Base-by-base conservation (phyloP, 164 flowering plant genomes). In the Vitis rotundifolia region DNA sequence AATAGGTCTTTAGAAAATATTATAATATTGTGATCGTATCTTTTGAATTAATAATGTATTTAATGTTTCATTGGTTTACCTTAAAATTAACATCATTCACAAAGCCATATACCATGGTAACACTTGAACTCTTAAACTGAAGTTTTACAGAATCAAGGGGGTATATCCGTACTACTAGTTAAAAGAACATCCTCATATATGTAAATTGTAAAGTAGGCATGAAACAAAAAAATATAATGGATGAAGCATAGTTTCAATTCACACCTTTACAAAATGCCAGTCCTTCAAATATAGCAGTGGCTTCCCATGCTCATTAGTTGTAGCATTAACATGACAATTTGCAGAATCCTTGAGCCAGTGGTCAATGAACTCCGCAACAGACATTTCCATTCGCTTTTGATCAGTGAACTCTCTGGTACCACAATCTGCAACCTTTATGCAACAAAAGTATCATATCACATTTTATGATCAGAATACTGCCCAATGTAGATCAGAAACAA, bases 241-340 rank as follows among this genome's bases (percentile, higher is more conserved):
- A 37, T 6, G 63, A 6, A 70, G 22, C 53, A 4, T 49, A 49
- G 64, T 49, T n/a, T 52, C 53, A 57, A 51, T 0, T 22, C 61
- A 19, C 58, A 88, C 98, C 93, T 91, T 93, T 2, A 87, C 94
- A 82, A 95, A 93, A 84, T 95, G 98, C 98, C 99, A 93, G 70
- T 93, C 99, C 79, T 93, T 95, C 82, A 95, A 77, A 84, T 95
- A 95, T 14, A 93, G 78, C 53, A 80, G 70, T n/a, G 85, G 60
- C 55, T 77, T 71, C 16, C 71, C 79, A 68, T 50, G 70, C 26
- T 68, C 63, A 47, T 61, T 31, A 16, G 37, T 53, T 8, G 74
- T 59, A 71, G 19, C 67, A 76, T 63, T 31, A 53, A 52, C 3
- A 59, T 22, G 29, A 10, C 74, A 76, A 60, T 71, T 49, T 9